These are phyloP conservation scores for Erodium chrysanthum DNA, from an alignment of 441 rosid genomes.

Conservation along the genomic window DNA sequence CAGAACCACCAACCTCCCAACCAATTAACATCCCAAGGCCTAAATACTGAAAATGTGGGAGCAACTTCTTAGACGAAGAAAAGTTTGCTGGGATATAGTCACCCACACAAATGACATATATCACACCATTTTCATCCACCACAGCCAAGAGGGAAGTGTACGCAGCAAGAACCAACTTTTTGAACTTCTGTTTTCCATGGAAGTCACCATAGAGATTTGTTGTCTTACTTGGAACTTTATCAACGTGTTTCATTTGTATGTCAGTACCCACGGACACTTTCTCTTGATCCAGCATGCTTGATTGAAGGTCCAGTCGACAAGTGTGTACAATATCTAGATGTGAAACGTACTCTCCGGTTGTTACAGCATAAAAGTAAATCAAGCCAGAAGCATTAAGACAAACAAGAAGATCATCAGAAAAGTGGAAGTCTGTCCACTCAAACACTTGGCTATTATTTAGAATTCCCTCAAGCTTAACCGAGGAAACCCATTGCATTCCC, in stretches of 20 bases:
- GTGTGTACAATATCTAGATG: slow-evolving; percentile 48
- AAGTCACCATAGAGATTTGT: slow-evolving; percentile 11
- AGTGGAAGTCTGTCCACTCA: slow-evolving; percentile 76
- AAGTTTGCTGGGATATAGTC: slow-evolving; percentile 39
- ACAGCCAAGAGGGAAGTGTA: slow-evolving; percentile 69
- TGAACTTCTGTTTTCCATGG: slow-evolving; percentile 46
- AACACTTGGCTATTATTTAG: slow-evolving; percentile 26
- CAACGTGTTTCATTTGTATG: slow-evolving; percentile 23
- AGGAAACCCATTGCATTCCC: slow-evolving; percentile 83
- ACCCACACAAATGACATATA: slow-evolving; percentile 47
- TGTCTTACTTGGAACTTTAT: slow-evolving; percentile 28
- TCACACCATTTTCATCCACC: slow-evolving; percentile 62
- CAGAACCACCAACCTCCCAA: slow-evolving; percentile 63
- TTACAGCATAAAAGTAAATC: slow-evolving; percentile 47
- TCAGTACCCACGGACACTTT: slow-evolving; percentile 24
- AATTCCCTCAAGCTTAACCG: slow-evolving; percentile 47
- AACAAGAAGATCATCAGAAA: slow-evolving; percentile 73
- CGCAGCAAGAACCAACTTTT: slow-evolving; percentile 59
- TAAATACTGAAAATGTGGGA: slow-evolving; percentile 41
- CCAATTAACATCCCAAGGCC: slow-evolving; percentile 61
- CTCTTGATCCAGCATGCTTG: slow-evolving; percentile 27
- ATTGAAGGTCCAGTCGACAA: slow-evolving; percentile 35
- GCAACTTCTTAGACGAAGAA: slow-evolving; percentile 30
- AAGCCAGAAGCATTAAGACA: slow-evolving; percentile 69
- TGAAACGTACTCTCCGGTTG: slow-evolving; percentile 57